Evolutionary conservation across 192 early-diverging fungal genomes (phyloP), one percentile per base, ranked within the genome.

Genomic region (Physocladia obscura): DNA sequence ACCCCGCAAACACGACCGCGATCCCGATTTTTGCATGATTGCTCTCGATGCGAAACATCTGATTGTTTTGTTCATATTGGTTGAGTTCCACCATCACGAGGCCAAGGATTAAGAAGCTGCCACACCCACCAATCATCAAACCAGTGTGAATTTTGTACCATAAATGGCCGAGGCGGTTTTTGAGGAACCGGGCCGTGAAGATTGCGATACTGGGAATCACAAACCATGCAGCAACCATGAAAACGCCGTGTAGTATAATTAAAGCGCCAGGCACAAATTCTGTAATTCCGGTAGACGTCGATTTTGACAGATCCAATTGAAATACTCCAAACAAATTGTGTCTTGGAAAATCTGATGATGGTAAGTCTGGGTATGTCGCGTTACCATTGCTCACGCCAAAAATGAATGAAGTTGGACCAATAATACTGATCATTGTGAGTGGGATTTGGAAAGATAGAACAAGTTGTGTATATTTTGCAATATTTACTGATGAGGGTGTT

Each of bases 161-260:
- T 36, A 59, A 32, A 37, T 76, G 58, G 22, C 79, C 79, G 2
- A 77, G 38, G 8, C 57, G 17, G 30, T 67, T 40, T 49, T 81
- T 81, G 15, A 81, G 6, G 64, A 71, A 77, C 38, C 79, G 68
- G 6, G 79, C 79, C 34, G 77, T 63, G 48, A 77, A 81, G 34
- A 81, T 76, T 5, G 55, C 72, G 30, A 34, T 34, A 32, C 22
- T 49, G 3, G 79, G 77, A 15, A 50, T 30, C 5, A 80, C 56
- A 30, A 48, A 37, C 77, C 77, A 78, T 40, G 75, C 77, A 22
- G 72, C 19, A 29, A 70, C 40, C 40, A 44, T 44, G 34, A 21
- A 35, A 48, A 72, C 22, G 17, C 77, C 77, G 47, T 78, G 77
- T 36, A 58, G 29, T 2, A 74, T 59, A 27, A 51, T 5, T 5